Conservation (phyloP, 2,329 filamentous ascomycete genomes). For the Coniella vitis region DNA sequence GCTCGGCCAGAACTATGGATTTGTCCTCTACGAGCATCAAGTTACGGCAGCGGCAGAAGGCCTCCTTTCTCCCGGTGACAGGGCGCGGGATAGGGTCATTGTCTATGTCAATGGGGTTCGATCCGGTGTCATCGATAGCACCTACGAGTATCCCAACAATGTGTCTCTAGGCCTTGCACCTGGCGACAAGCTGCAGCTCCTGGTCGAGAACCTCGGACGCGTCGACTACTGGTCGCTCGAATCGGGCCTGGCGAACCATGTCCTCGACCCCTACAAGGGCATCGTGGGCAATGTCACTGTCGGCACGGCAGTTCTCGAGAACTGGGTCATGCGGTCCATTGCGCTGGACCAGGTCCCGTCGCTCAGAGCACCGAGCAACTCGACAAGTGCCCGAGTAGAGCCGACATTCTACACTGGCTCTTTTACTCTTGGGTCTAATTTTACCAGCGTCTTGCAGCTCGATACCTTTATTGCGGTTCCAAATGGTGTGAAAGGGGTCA, state of each 20-base stretch:
- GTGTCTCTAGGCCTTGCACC: conserved; percentile 30
- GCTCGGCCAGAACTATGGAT: conserved; percentile 36
- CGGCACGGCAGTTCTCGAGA: conserved; percentile 16
- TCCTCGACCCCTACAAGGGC: conserved; percentile 40
- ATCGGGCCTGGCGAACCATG: conserved; percentile 23
- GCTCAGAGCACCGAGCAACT: background rate
- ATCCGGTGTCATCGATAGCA: conserved; percentile 39
- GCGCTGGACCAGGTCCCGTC: background rate
- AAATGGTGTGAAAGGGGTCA: conserved; percentile 9
- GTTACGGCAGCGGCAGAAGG: conserved; percentile 24
- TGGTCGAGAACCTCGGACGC: conserved; percentile 45
- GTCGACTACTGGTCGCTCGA: conserved; percentile 32
- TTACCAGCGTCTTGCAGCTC: conserved; percentile 4
- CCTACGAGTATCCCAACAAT: conserved; percentile 31
- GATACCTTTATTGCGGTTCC: conserved; percentile 13
- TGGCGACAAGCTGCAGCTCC: conserved; percentile 34
- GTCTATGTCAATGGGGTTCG: conserved; percentile 38
- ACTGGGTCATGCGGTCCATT: conserved; percentile 7
- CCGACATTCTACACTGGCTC: conserved; percentile 8
- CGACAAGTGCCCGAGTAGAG: background rate
- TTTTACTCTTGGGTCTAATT: conserved; percentile 2
- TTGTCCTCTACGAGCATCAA: conserved; percentile 35
- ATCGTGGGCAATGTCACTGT: conserved; percentile 37
- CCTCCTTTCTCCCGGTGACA: conserved; percentile 33
- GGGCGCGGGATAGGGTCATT: conserved; percentile 38